These are phyloP conservation scores for Arctium minus DNA, from an alignment of 129 eudicot species.

Conservation along the genomic window DNA sequence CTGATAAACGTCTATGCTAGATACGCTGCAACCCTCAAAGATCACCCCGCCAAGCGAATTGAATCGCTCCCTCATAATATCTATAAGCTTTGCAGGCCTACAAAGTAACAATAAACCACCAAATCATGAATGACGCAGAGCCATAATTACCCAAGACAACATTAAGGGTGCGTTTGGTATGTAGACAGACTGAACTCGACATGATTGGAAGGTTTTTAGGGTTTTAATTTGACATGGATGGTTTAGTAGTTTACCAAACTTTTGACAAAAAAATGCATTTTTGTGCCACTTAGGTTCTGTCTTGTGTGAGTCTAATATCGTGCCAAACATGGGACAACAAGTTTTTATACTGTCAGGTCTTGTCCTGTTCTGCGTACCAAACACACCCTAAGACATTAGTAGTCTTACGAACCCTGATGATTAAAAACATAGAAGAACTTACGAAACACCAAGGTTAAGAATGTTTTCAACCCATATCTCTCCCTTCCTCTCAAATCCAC, in stretches of 20 bases:
- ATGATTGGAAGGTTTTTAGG: neutral
- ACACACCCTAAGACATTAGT: neutral
- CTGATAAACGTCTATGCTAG: slow-evolving; percentile 60
- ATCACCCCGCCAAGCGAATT: slow-evolving; percentile 70
- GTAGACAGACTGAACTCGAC: neutral
- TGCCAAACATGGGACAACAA: neutral
- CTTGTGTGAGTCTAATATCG: neutral
- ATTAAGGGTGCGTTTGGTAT: neutral
- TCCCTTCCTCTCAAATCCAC: slow-evolving; percentile 97
- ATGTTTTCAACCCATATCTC: slow-evolving; percentile 93
- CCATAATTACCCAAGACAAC: neutral
- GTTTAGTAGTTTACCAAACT: neutral
- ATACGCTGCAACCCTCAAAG: slow-evolving; percentile 73
- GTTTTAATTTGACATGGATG: too few relatives aligned
- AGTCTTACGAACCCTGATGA: neutral
- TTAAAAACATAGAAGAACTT: slow-evolving; percentile 20
- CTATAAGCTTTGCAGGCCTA: slow-evolving; percentile 86
- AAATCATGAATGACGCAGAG: neutral
- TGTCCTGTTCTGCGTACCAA: neutral
- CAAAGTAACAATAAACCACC: slow-evolving; percentile 10
- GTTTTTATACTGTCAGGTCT: neutral
- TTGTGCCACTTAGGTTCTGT: neutral
- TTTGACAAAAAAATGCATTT: neutral
- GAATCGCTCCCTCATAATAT: slow-evolving; percentile 67
- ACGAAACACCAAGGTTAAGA: slow-evolving; percentile 97